A percentile compares a stretch with the other conserved stretches of the same genome.
Evolutionary conservation across 441 rosid genomes (phyloP).

Genomic region (Populus tomentosa): DNA sequence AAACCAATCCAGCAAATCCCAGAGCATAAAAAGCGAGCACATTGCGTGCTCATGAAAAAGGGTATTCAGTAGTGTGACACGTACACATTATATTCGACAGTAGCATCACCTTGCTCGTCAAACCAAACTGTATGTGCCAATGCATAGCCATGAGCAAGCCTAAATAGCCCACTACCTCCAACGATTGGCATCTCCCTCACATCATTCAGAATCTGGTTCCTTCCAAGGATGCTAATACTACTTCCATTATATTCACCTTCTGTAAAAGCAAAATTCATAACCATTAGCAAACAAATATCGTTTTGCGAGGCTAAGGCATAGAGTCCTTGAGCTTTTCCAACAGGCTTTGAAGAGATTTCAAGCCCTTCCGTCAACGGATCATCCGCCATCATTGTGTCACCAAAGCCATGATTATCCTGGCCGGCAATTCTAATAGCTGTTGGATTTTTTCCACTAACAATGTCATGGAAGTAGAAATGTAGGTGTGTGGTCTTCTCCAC

Average conservation of each 20-base stretch:
- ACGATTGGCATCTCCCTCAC: slow-evolving; percentile 62
- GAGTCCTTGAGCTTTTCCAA: slow-evolving; percentile 71
- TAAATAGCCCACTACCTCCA: slow-evolving; percentile 65
- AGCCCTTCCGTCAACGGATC: slow-evolving; percentile 50
- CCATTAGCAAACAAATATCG: slow-evolving; percentile 44
- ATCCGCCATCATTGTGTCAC: slow-evolving; percentile 42
- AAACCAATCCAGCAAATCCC: not conserved
- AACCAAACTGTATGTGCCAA: slow-evolving; percentile 44
- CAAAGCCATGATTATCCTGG: slow-evolving; percentile 42
- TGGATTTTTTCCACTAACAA: slow-evolving; percentile 40
- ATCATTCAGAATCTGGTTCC: slow-evolving; percentile 31
- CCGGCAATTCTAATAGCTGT: slow-evolving; percentile 40
- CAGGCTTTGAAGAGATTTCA: slow-evolving; percentile 34
- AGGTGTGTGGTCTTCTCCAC: slow-evolving; percentile 45
- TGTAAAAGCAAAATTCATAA: slow-evolving; percentile 44
- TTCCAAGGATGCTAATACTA: slow-evolving; percentile 49
- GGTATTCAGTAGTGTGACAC: slow-evolving; percentile 35
- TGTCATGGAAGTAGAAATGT: slow-evolving; percentile 72
- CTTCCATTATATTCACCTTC: slow-evolving; percentile 57
- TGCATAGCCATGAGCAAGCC: slow-evolving; percentile 65
- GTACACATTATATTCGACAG: slow-evolving; percentile 55
- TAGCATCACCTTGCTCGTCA: slow-evolving; percentile 38
- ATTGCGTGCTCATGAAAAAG: not conserved
- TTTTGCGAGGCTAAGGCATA: slow-evolving; percentile 43
- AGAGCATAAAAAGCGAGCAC: not conserved